Evolutionary conservation across 1,139 yeast genomes (phyloP), one percentile per base, ranked within the genome.

Genomic region (Pichia sp.): DNA sequence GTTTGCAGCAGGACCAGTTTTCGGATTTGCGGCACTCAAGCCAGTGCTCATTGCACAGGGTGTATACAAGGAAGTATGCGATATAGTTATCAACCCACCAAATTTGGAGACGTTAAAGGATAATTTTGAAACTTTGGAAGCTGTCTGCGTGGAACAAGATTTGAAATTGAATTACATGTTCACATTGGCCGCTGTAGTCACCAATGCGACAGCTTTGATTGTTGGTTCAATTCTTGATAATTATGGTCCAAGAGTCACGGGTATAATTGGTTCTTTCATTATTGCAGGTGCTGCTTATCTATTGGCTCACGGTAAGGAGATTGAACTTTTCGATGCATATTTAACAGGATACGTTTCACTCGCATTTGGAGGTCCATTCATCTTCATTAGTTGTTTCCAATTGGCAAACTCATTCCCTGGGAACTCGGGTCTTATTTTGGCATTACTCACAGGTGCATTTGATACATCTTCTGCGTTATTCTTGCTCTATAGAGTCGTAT

Each of bases 11-110:
- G 97, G 96, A 2, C 87, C 94, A 1, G 80, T 87, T 10, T 88
- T 88, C 65, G 94, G 96, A 2, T 88, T 87, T 63, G 96, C 96
- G 15, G 96, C 96, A 3, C 63, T 88, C 37, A 88, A 88, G 53
- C 94, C 94, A 5, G 73, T 87, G 4, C 64, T 88, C 32, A 73
- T 85, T 19, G 58, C 66, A 9, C 88, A 87, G 55, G 86, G 87
- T 2, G 77, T 87, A n/a, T 88, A 88, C 52, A 58, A 67, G 22
- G 72, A 74, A 11, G 56, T 63, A 17, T 88, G 96, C 58, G 55
- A 58, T 10, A 48, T 20, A 40, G 35, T 4, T 47, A 47, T 6
- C 42, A 42, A n/a, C 37, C 27, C 37, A 6, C 26, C 34, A 6
- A 19, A 18, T 14, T 4, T 29, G 2, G 28, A 13, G 12, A 18